phyloP scores from a whole-genome alignment of 2,329 filamentous ascomycete genomes.

The Penicillium sclerotiorum region DNA sequence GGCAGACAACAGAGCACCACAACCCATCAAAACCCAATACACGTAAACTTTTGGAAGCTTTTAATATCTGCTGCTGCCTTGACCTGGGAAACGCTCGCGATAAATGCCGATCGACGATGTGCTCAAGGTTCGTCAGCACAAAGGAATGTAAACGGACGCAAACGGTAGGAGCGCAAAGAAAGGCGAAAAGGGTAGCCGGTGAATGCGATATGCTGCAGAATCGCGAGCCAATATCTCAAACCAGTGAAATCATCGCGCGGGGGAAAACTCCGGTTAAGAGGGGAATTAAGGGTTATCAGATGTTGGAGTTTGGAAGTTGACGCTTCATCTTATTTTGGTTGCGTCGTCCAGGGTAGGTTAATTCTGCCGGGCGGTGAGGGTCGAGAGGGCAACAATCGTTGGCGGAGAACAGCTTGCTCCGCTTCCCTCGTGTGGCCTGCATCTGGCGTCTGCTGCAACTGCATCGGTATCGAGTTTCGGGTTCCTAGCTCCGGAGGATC shows the following conservation, averaged over 20 bases:
- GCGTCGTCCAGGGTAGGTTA: constrained; percentile 9
- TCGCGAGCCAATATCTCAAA: constrained; percentile 10
- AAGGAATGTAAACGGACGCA: constrained; percentile 29
- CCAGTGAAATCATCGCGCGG: constrained; percentile 8
- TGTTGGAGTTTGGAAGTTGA: background rate
- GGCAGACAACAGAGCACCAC: constrained; percentile 14
- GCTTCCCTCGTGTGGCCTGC: background rate
- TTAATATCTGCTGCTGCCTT: too few relatives aligned
- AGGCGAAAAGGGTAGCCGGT: constrained; percentile 1
- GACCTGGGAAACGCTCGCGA: too few relatives aligned
- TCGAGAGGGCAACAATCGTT: constrained; percentile 11
- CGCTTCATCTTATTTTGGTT: constrained; percentile 28
- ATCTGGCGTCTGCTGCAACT: background rate
- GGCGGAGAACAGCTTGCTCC: background rate
- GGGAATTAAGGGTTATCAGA: background rate
- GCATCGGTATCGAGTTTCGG: too few relatives aligned
- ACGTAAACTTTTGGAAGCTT: constrained; percentile 15
- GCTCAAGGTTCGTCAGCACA: constrained; percentile 10
- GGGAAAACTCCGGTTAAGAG: background rate
- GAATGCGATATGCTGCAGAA: constrained; percentile 14
- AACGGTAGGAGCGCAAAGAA: constrained; percentile 20
- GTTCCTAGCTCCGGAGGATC: too few relatives aligned
- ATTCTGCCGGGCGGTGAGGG: constrained; percentile 29
- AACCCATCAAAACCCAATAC: constrained; percentile 16
- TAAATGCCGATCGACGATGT: constrained; percentile 11